A percentile compares a stretch with the other conserved stretches of the same genome.
Evolutionary conservation across 495 filamentous ascomycete species (phyloP).

Genomic region (Penicillium malachiteum): DNA sequence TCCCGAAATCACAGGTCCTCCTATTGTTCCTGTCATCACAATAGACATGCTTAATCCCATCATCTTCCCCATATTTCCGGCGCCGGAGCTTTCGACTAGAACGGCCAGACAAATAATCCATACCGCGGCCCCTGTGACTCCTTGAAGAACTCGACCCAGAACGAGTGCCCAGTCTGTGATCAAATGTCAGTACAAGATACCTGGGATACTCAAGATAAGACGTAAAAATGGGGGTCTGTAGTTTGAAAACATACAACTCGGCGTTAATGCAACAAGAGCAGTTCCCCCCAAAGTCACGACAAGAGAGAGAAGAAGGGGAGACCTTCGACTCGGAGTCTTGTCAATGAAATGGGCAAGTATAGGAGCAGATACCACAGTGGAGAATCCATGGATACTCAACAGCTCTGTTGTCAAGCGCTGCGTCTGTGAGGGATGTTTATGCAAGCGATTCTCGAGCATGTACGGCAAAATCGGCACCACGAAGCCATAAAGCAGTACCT

Average conservation of each 20-base stretch:
- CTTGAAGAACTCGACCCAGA: conserved; percentile 23
- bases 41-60: conserved; percentile 18
- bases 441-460: conserved; percentile 24
- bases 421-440: conserved; percentile 9
- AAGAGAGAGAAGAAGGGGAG: conserved; percentile 1
- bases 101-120: conserved; percentile 31
- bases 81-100: conserved; percentile 17
- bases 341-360: conserved; percentile 23
- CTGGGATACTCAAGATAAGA: background rate
- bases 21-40: conserved; percentile 16
- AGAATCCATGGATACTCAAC: conserved; percentile 14
- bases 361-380: conserved; percentile 10
- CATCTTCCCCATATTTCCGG: conserved; percentile 22
- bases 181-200: background rate
- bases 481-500: conserved; percentile 24
- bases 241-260: background rate
- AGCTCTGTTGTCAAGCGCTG: conserved; percentile 15
- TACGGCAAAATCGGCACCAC: conserved; percentile 27
- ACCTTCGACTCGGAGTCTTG: conserved; percentile 12
- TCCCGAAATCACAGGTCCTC: conserved; percentile 27
- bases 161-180: conserved; percentile 9
- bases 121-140: conserved; percentile 16
- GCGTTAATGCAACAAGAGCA: conserved; percentile 3
- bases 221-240: no score
- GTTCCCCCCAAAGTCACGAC: background rate